Evolutionary conservation across 495 filamentous ascomycete species (phyloP).

Genomic region (Neurospora sp.): DNA sequence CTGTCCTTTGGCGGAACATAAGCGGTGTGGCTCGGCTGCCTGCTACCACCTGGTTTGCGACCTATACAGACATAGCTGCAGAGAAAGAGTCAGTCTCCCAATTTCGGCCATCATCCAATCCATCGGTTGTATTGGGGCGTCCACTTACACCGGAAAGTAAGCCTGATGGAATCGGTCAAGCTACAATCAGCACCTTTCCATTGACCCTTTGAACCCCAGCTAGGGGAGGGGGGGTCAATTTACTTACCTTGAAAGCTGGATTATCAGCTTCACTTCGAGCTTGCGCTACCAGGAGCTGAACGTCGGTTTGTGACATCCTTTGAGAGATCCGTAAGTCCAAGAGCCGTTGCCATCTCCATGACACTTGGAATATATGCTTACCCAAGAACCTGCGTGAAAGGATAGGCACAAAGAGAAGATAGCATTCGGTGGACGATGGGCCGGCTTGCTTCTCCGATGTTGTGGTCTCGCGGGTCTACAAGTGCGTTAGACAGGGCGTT

Average conservation of each 20-base stretch:
- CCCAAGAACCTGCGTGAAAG: slow-evolving; percentile 39
- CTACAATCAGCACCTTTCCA: background rate
- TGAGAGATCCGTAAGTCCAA: background rate
- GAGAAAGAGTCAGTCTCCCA: slow-evolving; percentile 6
- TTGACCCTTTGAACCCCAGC: background rate
- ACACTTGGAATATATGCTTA: slow-evolving; percentile 10
- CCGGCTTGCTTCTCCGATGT: slow-evolving; percentile 51
- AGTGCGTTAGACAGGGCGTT: slow-evolving; percentile 1
- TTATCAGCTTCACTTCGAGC: slow-evolving; percentile 59
- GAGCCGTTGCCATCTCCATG: background rate
- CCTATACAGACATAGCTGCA: slow-evolving; percentile 47
- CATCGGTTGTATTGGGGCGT: background rate
- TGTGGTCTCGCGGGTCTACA: slow-evolving; percentile 49
- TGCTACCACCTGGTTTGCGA: slow-evolving; percentile 33
- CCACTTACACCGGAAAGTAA: slow-evolving; percentile 67
- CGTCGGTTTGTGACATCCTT: slow-evolving; percentile 53
- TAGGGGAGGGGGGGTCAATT: slow-evolving; percentile 6
- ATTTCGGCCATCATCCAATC: background rate
- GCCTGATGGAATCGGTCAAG: slow-evolving; percentile 28
- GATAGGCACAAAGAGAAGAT: slow-evolving; percentile 52
- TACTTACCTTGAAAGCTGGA: slow-evolving; percentile 47
- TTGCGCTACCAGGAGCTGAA: slow-evolving; percentile 53
- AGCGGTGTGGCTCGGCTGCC: slow-evolving; percentile 11
- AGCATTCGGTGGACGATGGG: slow-evolving; percentile 53
- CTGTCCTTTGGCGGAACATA: slow-evolving; percentile 13